phyloP scores from a whole-genome alignment of 2,329 filamentous ascomycete species.

The Cladosporium halotolerans region DNA sequence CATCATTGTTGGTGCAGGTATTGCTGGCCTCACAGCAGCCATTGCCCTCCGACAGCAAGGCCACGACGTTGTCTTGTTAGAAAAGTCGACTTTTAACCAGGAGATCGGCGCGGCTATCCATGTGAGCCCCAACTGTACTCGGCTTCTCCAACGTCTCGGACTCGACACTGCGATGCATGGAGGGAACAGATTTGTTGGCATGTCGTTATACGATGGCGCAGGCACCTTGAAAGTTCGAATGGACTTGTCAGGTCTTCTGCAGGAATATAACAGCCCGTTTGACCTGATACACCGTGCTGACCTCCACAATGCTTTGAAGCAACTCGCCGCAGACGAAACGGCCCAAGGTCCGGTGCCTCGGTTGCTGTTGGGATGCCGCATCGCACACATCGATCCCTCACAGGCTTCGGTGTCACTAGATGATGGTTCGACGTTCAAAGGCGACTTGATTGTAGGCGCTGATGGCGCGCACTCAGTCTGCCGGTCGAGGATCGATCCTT shows the following conservation, averaged over 20 bases:
- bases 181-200: conserved; percentile 11
- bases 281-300: conserved; percentile 26
- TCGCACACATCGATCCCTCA: conserved; percentile 19
- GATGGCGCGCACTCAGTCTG: conserved; percentile 20
- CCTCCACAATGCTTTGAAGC: conserved; percentile 23
- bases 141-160: conserved; percentile 40
- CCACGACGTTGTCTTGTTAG: conserved; percentile 25
- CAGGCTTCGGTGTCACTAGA: conserved; percentile 22
- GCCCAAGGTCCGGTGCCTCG: conserved; percentile 21
- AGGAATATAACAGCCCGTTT: conserved; percentile 23
- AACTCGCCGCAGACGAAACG: conserved; percentile 16
- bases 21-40: conserved; percentile 25
- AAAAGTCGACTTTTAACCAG: conserved; percentile 49
- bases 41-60: conserved; percentile 23
- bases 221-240: conserved; percentile 9
- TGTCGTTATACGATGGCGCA: conserved; percentile 12
- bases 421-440: conserved; percentile 21
- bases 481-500: conserved; percentile 17
- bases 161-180: conserved; percentile 6
- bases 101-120: conserved; percentile 59
- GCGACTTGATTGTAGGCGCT: conserved; percentile 16
- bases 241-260: background rate
- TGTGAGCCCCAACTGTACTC: conserved; percentile 55
- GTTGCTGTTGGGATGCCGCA: conserved; percentile 18
- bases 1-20: conserved; percentile 25